Evolutionary conservation across 441 rosid species (phyloP).

Genomic region (Croton setiger): DNA sequence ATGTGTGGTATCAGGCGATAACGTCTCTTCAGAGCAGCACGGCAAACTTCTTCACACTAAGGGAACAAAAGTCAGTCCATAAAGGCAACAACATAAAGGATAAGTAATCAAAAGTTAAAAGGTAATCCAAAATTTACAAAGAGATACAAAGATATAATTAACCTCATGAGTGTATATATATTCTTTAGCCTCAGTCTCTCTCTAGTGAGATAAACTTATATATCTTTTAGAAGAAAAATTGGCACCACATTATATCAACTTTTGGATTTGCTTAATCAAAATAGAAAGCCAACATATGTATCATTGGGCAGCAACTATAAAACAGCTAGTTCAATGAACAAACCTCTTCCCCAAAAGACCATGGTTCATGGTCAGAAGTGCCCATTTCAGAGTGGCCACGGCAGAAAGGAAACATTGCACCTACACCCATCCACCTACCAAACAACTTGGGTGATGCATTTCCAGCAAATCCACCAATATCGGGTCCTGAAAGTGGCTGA

Average conservation of each 20-base stretch:
- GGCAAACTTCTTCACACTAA: constrained; percentile 95
- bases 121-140: background rate
- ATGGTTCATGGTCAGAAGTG: constrained; percentile 86
- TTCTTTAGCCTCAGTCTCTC: too few relatives aligned
- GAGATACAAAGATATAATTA: background rate
- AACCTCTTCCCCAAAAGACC: constrained; percentile 99
- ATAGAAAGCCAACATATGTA: background rate
- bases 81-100: constrained; percentile 8
- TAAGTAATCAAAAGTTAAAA: background rate
- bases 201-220: too few relatives aligned
- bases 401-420: constrained; percentile 96
- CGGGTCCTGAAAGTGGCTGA: constrained; percentile 97
- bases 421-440: constrained; percentile 97
- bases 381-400: constrained; percentile 84
- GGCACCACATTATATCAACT: background rate
- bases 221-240: too few relatives aligned
- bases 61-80: constrained; percentile 21
- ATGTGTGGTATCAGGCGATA: constrained; percentile 83
- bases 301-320: background rate
- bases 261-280: background rate
- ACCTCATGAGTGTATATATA: background rate
- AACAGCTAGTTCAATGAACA: constrained; percentile 21
- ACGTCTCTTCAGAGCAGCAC: constrained; percentile 88
- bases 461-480: constrained; percentile 95
- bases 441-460: constrained; percentile 90